Conservation (phyloP, 2,329 filamentous ascomycete genomes). For the Parasarocladium wereldwijsianum region DNA sequence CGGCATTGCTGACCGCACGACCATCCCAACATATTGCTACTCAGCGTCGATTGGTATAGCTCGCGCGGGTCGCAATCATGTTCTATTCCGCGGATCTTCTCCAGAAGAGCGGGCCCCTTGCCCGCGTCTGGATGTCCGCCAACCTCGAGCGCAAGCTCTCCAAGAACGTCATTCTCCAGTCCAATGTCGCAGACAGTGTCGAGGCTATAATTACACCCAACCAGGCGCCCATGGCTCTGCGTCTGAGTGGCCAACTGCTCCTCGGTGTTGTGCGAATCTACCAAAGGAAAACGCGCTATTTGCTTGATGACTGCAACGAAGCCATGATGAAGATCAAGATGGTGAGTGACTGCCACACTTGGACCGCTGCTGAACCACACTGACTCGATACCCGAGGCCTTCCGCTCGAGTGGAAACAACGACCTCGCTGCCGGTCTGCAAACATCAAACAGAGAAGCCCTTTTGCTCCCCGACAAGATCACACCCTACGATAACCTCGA, state of each 20-base stretch:
- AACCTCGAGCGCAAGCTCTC: constrained; percentile 97
- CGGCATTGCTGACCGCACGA: constrained; percentile 6
- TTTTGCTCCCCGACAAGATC: constrained; percentile 82
- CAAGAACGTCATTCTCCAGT: constrained; percentile 89
- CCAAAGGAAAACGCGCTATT: constrained; percentile 88
- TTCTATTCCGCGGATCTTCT: constrained; percentile 96
- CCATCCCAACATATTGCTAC: constrained; percentile 5
- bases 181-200: constrained; percentile 88
- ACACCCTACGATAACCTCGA: constrained; percentile 77
- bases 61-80: constrained; percentile 41
- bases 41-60: constrained; percentile 3
- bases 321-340: constrained; percentile 97
- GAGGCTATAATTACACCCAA: constrained; percentile 86
- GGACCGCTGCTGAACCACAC: background rate
- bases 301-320: constrained; percentile 95
- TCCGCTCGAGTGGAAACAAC: constrained; percentile 86
- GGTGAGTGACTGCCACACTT: constrained; percentile 36
- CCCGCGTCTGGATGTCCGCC: constrained; percentile 94
- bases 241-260: constrained; percentile 83
- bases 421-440: constrained; percentile 78
- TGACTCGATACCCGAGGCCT: constrained; percentile 50
- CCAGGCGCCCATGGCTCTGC: constrained; percentile 87
- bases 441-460: constrained; percentile 67
- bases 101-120: constrained; percentile 91
- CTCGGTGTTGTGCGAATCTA: constrained; percentile 96